Evolutionary conservation across 2,329 filamentous ascomycete genomes (phyloP).

Genomic region (Claviceps sp.): DNA sequence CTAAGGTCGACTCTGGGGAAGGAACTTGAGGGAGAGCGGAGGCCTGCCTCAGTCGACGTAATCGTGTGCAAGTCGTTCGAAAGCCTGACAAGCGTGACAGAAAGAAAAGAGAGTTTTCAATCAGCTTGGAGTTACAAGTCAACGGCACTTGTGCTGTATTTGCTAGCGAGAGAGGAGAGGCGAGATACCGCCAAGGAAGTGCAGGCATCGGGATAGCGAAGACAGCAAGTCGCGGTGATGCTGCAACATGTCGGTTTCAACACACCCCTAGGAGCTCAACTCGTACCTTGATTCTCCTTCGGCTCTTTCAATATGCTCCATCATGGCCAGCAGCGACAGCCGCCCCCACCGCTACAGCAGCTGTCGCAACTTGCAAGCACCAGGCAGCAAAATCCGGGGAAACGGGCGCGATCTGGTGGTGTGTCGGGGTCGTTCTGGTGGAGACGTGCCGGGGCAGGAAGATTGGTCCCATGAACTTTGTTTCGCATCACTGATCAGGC

Average conservation of each 20-base stretch:
- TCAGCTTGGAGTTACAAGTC: background rate
- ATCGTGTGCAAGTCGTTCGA: constrained; percentile 16
- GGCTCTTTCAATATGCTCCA: constrained; percentile 4
- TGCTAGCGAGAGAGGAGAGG: background rate
- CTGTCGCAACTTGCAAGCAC: background rate
- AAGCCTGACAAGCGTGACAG: constrained; percentile 9
- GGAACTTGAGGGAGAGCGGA: constrained; percentile 14
- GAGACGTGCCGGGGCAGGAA: background rate
- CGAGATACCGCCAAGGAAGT: too few relatives aligned
- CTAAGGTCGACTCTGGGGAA: constrained; percentile 29
- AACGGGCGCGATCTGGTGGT: background rate
- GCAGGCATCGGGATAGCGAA: background rate
- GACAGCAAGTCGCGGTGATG: background rate
- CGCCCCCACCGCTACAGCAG: background rate
- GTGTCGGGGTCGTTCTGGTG: background rate
- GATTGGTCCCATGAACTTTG: background rate
- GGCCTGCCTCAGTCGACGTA: constrained; percentile 24
- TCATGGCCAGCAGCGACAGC: constrained; percentile 2
- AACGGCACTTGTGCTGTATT: background rate
- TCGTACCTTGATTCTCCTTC: constrained; percentile 5
- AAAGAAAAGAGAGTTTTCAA: background rate
- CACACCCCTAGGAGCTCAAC: background rate
- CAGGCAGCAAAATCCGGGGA: constrained; percentile 1
- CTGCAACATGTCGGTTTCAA: background rate
- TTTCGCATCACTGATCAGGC: background rate